Conservation (phyloP, 345 rosid genomes). For the Garcia nutans region DNA sequence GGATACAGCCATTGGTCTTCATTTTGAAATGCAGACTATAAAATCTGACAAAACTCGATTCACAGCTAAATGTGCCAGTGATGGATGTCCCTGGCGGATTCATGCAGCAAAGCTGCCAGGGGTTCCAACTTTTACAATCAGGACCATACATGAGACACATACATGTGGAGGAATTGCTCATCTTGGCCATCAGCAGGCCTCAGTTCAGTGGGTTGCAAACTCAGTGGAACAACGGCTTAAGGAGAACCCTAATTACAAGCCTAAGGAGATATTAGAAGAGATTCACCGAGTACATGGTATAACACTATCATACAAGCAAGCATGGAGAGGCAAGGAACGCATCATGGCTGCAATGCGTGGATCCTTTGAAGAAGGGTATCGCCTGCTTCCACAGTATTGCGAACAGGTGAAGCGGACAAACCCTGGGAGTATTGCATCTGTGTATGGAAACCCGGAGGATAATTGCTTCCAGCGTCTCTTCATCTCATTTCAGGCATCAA, state of each 20-base stretch:
- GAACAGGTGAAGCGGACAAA: conserved; percentile 88
- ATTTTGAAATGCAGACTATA: conserved; percentile 94
- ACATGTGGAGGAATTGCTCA: conserved; percentile 91
- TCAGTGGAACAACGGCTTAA: conserved; percentile 89
- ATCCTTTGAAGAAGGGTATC: conserved; percentile 94
- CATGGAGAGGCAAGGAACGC: conserved; percentile 99
- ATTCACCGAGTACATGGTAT: conserved; percentile 94
- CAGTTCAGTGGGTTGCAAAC: conserved; percentile 97
- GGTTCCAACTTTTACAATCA: conserved; percentile 91
- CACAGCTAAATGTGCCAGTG: conserved; percentile 96
- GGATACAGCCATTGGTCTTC: conserved; percentile 95
- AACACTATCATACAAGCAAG: conserved; percentile 94
- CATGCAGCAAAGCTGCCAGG: conserved; percentile 99
- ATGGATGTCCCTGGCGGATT: conserved; percentile 97
- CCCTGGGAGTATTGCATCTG: conserved; percentile 88
- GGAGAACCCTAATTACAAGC: conserved; percentile 93
- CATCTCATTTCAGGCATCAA: conserved; percentile 96
- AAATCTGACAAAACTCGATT: conserved; percentile 99
- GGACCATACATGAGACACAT: conserved; percentile 85
- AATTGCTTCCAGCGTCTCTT: conserved; percentile 92
- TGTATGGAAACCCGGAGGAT: conserved; percentile 71
- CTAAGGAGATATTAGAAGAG: conserved; percentile 97
- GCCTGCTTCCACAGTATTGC: conserved; percentile 90
- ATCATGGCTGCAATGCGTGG: conserved; percentile 99
- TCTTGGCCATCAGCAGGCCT: conserved; percentile 98